Evolutionary conservation across 306 rosid species (phyloP), one percentile per base, ranked within the genome.

Genomic region (Cucurbita ficifolia): DNA sequence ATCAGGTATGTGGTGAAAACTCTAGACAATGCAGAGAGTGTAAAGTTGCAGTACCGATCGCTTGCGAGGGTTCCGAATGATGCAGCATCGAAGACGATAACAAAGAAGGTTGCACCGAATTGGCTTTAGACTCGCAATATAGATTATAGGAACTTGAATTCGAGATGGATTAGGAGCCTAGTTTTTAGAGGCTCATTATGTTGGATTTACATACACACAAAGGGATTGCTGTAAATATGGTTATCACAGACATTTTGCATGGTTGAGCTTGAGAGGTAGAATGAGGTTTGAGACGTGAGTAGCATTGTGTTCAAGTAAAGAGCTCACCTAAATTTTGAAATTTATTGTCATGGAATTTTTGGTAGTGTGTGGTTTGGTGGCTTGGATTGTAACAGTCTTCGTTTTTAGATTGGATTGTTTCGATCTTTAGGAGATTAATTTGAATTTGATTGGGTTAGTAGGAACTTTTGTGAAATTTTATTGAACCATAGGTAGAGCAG

Each of bases 1-100:
- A 51, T 19, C 81, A 95, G 99, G 99, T 95, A 89, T 81, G 99
- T 95, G 74, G 99, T 95, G 72, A 95, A 95, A 90, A 95, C 99
- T 50, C 62, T 91, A 88, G 99, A 95, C 90, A 95, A 89, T 52
- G 99, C 99, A 38, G 99, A 95, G 88, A 95, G 99, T 75, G 99
- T 95, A 24, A 95, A 95, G 77, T 84, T 95, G 85, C 99, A 95
- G 85, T 91, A 91, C 82, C 96, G 99, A 19, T 95, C 99, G 18
- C 96, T 95, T 33, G 90, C 97, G 6, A 95, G 86, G 81, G 96
- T 88, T 79, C 75, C 82, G 6, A 85, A 86, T 33, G 92, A 85
- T 70, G 73, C 85, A 71, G 68, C 91, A 52, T 59, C 82, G 4
- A 94, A 89, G 82, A 85, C 86, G 18, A 76, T 84, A 76, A 75